A percentile compares a stretch with the other conserved stretches of the same genome.
Evolutionary conservation across 2,329 filamentous ascomycete genomes (phyloP).

Genomic region (Penicillium psychrosexuale): DNA sequence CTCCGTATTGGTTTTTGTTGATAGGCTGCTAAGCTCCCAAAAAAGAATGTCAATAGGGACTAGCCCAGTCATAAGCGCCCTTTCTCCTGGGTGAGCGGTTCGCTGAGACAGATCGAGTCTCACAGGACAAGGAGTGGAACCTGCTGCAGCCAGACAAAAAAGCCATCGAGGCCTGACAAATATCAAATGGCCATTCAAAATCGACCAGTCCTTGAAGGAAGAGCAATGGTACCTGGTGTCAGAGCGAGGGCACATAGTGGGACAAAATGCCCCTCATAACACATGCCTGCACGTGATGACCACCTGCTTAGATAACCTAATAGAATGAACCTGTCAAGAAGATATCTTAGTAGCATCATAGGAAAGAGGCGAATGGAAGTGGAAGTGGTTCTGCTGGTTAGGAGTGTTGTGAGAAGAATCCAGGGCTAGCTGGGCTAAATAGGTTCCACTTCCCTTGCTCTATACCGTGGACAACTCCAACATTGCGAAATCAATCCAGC

Average conservation of each 20-base stretch:
- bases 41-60: constrained; percentile 21
- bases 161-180: constrained; percentile 3
- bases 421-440: neutral
- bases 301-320: constrained; percentile 8
- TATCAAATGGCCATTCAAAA: constrained; percentile 7
- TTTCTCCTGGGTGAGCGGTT: constrained; percentile 31
- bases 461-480: neutral
- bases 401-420: neutral
- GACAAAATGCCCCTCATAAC: constrained; percentile 19
- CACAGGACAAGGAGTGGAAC: constrained; percentile 8
- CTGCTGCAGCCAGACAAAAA: constrained; percentile 9
- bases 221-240: constrained; percentile 4
- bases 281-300: constrained; percentile 14
- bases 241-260: constrained; percentile 5
- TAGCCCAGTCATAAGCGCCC: constrained; percentile 37
- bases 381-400: neutral
- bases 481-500: neutral
- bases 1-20: constrained; percentile 11
- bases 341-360: neutral
- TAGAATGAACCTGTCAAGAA: neutral
- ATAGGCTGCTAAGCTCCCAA: constrained; percentile 28
- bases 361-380: neutral
- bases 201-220: neutral
- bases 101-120: constrained; percentile 27
- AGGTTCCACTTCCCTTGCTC: neutral